A percentile compares a stretch with the other conserved stretches of the same genome.
Evolutionary conservation across 1,284 basidiomycete species (phyloP).

Genomic region (Malassezia obtusa): DNA sequence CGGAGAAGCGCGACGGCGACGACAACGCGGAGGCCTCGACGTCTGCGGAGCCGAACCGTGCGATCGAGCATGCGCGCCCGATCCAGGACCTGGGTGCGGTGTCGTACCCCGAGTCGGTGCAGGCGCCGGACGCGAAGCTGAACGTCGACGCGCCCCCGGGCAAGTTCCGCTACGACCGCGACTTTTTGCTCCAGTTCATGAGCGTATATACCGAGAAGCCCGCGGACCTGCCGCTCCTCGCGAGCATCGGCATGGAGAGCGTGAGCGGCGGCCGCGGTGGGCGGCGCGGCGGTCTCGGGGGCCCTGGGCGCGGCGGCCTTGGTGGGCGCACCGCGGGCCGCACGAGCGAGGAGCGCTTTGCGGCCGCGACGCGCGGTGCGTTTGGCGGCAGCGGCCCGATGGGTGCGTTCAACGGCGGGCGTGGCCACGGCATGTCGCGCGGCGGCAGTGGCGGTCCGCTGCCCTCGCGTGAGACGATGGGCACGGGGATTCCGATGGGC

Average conservation of each 20-base stretch:
- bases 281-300: constrained; percentile 31
- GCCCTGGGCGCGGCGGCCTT: constrained; percentile 31
- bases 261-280: constrained; percentile 28
- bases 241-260: constrained; percentile 65
- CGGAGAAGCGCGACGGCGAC: not conserved
- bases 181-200: constrained; percentile 98
- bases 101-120: constrained; percentile 71
- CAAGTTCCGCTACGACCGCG: constrained; percentile 94
- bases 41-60: constrained; percentile 37
- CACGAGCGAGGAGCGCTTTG: constrained; percentile 48
- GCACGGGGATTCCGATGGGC: constrained; percentile 40
- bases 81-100: constrained; percentile 75
- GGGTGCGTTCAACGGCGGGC: constrained; percentile 41
- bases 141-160: constrained; percentile 71
- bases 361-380: constrained; percentile 29
- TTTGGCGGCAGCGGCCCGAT: constrained; percentile 32
- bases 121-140: constrained; percentile 73
- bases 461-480: constrained; percentile 47
- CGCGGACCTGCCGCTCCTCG: constrained; percentile 73
- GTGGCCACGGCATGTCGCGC: constrained; percentile 42
- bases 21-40: not conserved
- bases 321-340: constrained; percentile 26
- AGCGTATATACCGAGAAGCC: constrained; percentile 87
- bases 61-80: constrained; percentile 50
- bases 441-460: constrained; percentile 44